These are phyloP conservation scores for Rhododendron kiyosumense DNA, from an alignment of 148 eudicot species.

Conservation along the genomic window DNA sequence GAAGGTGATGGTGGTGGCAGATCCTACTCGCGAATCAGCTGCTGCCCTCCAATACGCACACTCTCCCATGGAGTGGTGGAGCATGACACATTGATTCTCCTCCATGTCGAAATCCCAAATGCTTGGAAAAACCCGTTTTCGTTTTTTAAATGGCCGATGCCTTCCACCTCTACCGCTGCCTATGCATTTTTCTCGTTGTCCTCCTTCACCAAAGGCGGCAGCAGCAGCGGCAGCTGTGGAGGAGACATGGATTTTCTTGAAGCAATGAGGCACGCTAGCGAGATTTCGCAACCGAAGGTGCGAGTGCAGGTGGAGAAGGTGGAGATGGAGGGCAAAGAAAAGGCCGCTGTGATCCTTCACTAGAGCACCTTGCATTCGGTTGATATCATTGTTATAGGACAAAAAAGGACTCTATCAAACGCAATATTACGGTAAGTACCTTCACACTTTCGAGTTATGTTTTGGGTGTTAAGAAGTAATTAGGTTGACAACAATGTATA, in stretches of 20 bases:
- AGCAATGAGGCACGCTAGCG: slow-evolving; percentile 45
- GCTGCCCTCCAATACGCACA: slow-evolving; percentile 53
- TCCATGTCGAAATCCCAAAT: slow-evolving; percentile 32
- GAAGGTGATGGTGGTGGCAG: slow-evolving; percentile 61
- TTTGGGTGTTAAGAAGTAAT: neutral
- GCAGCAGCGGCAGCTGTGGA: slow-evolving; percentile 11
- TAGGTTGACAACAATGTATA: neutral
- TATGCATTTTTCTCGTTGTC: neutral
- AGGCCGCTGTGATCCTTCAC: slow-evolving; percentile 36
- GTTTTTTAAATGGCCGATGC: slow-evolving; percentile 24
- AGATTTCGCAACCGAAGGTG: slow-evolving; percentile 31
- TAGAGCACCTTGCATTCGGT: slow-evolving; percentile 22
- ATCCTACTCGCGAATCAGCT: slow-evolving; percentile 49
- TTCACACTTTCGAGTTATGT: neutral
- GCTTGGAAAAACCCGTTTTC: slow-evolving; percentile 30
- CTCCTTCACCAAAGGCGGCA: neutral
- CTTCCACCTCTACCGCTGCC: neutral
- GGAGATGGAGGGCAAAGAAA: slow-evolving; percentile 45
- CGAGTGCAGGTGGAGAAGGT: slow-evolving; percentile 36
- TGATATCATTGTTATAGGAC: slow-evolving; percentile 55
- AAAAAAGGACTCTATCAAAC: slow-evolving; percentile 35
- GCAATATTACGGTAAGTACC: slow-evolving; percentile 45
- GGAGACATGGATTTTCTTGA: slow-evolving; percentile 36
- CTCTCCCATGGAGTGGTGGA: slow-evolving; percentile 49
- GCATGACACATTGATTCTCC: slow-evolving; percentile 40